phyloP scores from a whole-genome alignment of 331 rosid genomes.

The Dryas integrifolia region DNA sequence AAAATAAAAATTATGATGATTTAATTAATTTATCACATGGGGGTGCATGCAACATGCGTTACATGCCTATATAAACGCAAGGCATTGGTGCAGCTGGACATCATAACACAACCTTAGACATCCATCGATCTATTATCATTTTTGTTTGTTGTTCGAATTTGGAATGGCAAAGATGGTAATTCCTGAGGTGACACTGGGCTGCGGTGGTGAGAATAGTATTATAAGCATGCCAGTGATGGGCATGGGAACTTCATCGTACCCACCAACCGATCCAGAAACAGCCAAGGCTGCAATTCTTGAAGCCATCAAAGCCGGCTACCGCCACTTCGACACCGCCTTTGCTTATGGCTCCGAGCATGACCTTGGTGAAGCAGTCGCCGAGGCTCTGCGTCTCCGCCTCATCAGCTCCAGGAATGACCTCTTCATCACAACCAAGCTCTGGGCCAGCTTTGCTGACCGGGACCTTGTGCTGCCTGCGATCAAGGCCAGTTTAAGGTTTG shows the following conservation, averaged over 20 bases:
- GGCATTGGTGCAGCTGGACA: neutral
- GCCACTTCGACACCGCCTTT: slow-evolving; percentile 36
- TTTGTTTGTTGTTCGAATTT: neutral
- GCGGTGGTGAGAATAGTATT: neutral
- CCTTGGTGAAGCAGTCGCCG: slow-evolving; percentile 27
- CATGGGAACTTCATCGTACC: slow-evolving; percentile 28
- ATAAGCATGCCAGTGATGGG: slow-evolving; percentile 25
- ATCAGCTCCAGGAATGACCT: slow-evolving; percentile 31
- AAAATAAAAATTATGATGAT: too few species aligned
- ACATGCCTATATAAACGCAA: neutral
- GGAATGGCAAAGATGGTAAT: neutral
- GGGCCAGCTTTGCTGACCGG: slow-evolving; percentile 19
- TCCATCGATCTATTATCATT: too few species aligned
- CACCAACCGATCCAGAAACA: slow-evolving; percentile 11
- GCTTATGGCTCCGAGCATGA: slow-evolving; percentile 23
- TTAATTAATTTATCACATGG: too few species aligned
- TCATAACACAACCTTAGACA: neutral
- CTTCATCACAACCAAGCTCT: slow-evolving; percentile 40
- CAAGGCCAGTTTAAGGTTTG: slow-evolving; percentile 20
- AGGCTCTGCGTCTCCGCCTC: slow-evolving; percentile 24
- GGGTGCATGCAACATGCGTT: too few species aligned
- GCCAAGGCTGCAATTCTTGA: slow-evolving; percentile 21
- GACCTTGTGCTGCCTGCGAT: slow-evolving; percentile 27
- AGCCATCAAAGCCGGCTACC: slow-evolving; percentile 32
- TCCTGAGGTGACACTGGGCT: slow-evolving; percentile 1